Conservation (phyloP, 2,329 filamentous ascomycete genomes). For the Fusarium sp. region DNA sequence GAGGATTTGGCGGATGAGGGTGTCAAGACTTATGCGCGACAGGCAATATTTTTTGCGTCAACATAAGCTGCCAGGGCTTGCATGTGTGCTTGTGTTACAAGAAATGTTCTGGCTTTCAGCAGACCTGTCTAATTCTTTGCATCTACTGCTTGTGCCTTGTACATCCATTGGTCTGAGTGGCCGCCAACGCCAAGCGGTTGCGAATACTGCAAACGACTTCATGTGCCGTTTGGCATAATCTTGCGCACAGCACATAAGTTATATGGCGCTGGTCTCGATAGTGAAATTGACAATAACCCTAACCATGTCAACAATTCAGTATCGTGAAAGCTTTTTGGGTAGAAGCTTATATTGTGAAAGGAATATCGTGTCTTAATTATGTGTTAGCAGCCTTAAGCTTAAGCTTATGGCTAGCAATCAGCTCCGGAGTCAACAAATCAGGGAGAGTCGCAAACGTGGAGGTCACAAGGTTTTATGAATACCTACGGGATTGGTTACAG, state of each 20-base stretch:
- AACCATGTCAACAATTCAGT: neutral
- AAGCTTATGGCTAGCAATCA: neutral
- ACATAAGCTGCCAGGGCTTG: neutral
- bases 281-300: no score
- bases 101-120: no score
- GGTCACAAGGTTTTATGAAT: neutral
- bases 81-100: neutral
- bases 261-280: neutral
- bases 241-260: no score
- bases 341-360: neutral
- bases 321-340: neutral
- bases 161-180: neutral
- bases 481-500: neutral
- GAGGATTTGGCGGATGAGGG: constrained; percentile 26
- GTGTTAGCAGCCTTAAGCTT: neutral
- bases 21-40: constrained; percentile 46
- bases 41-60: constrained; percentile 11
- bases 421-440: rapidly evolving
- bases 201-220: neutral
- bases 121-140: neutral
- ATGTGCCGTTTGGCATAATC: neutral
- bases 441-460: rapidly evolving
- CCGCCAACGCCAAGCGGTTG: neutral
- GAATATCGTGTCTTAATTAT: neutral
- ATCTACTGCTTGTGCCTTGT: neutral